These are phyloP conservation scores for Nepenthes alata DNA, from an alignment of 179 eudicot species.

Conservation along the genomic window DNA sequence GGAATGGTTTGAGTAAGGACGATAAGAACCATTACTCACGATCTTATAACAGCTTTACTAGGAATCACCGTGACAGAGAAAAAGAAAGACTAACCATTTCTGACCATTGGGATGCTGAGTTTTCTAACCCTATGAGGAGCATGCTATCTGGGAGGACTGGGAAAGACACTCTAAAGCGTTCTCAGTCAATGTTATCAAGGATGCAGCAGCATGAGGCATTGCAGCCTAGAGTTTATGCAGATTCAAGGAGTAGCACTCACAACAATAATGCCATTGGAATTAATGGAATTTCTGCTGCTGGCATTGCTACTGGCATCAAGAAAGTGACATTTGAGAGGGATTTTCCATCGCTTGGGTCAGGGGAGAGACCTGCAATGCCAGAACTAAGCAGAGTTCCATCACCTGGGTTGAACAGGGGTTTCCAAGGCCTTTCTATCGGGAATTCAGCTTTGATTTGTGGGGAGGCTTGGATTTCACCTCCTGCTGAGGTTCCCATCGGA, in stretches of 20 bases:
- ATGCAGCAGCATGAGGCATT: slow-evolving; percentile 30
- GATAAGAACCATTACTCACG: slow-evolving; percentile 25
- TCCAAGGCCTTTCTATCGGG: slow-evolving; percentile 47
- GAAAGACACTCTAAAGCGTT: slow-evolving; percentile 44
- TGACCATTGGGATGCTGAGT: slow-evolving; percentile 35
- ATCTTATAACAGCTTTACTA: slow-evolving; percentile 44
- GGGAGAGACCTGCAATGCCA: slow-evolving; percentile 38
- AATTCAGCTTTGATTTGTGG: slow-evolving; percentile 32
- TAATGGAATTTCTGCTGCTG: slow-evolving; percentile 19
- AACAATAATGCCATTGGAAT: slow-evolving; percentile 20
- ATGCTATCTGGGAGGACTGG: slow-evolving; percentile 31
- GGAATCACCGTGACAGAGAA: slow-evolving; percentile 48
- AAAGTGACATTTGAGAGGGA: slow-evolving; percentile 58
- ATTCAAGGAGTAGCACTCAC: slow-evolving; percentile 22
- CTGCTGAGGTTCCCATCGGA: slow-evolving; percentile 58
- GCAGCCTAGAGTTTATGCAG: slow-evolving; percentile 27
- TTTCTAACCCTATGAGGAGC: slow-evolving; percentile 31
- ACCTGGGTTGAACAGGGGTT: slow-evolving; percentile 46
- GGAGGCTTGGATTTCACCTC: slow-evolving; percentile 75
- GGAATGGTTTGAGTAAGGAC: slow-evolving; percentile 33
- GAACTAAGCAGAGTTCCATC: slow-evolving; percentile 52
- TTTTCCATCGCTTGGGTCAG: slow-evolving; percentile 56
- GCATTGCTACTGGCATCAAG: slow-evolving; percentile 16
- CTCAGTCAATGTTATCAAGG: slow-evolving; percentile 52
- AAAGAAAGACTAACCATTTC: slow-evolving; percentile 31